Conservation (phyloP, 2,329 filamentous ascomycete species). For the Talaromyces sp. region DNA sequence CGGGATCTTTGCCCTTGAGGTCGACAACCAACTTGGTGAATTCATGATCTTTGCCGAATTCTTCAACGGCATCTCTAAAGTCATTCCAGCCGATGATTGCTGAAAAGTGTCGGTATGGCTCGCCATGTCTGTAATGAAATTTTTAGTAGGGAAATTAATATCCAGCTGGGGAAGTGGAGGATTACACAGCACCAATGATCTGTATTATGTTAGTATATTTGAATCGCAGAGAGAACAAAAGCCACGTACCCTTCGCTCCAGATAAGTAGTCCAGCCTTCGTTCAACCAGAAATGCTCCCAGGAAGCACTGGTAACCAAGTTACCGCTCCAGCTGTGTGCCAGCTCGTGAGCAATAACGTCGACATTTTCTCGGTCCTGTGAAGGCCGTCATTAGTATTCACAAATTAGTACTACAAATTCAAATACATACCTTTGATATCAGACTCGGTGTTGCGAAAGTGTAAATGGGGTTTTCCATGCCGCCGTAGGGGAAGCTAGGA, state of each 20-base stretch:
- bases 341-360: conserved; percentile 92
- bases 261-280: conserved; percentile 88
- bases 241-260: conserved; percentile 64
- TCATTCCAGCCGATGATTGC: conserved; percentile 95
- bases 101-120: conserved; percentile 83
- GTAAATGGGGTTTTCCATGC: conserved; percentile 81
- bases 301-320: conserved; percentile 53
- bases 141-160: not conserved
- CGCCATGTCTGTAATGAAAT: conserved; percentile 59
- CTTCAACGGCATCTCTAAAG: conserved; percentile 70
- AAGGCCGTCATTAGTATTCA: not conserved
- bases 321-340: conserved; percentile 78
- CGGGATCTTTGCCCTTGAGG: conserved; percentile 85
- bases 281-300: conserved; percentile 57
- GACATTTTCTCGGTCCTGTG: conserved; percentile 71
- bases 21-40: conserved; percentile 88
- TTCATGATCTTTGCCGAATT: conserved; percentile 76
- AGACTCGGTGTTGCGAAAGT: conserved; percentile 94
- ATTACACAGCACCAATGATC: conserved; percentile 38
- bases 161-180: not conserved
- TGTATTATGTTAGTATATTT: conserved; percentile 16
- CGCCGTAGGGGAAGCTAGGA: conserved; percentile 83
- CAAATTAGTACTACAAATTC: too few relatives aligned
- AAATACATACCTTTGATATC: conserved; percentile 61
- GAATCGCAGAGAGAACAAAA: not conserved